Base-by-base conservation (phyloP, 2,329 filamentous ascomycete genomes). In the Akanthomyces uredinophilus region DNA sequence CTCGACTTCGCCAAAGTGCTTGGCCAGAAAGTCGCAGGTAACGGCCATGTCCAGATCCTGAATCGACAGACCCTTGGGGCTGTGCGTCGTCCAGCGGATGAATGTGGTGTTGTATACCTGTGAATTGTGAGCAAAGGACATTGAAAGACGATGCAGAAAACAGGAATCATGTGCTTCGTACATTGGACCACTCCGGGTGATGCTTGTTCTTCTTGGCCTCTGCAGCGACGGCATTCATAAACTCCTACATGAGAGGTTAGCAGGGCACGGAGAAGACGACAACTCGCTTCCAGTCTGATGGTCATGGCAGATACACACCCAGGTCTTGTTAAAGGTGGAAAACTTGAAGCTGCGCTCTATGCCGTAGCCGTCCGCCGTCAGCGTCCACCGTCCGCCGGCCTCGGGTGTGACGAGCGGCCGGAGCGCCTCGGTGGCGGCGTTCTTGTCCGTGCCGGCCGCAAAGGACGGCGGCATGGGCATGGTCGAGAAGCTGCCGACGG, bases 151-250 rank as follows among this genome's bases (percentile, higher is more conserved):
- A 39, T 16, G 14, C 4, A 39, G 24, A 1, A 52, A 35, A 22
- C 20, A 1, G 49, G 20, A 24, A 18, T 24, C 10, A 27, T 22
- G 22, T 29, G 18, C 20, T 10, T 71, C 79, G 66, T 74, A 87
- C 87, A 69, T 92, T 91, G 2, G 86, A 87, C 88, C 88, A 91
- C 72, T 91, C 88, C 0, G 89, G 88, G 69, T 92, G 89, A 71
- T 92, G 89, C 67, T 85, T 88, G 69, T 83, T 81, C 43, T 83
- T 72, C 69, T 88, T 88, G 74, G 87, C 89, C 68, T 90, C 83
- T 37, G 86, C 75, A 13, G 88, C 85, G 16, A 91, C 82, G 2
- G 81, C 80, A n/a, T 87, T 88, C 88, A 91, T 91, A 74, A 91
- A 92, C 65, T 87, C 86, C 87, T 89, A 53, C 18, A 29, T 22